These are phyloP conservation scores for Chondrus crispus DNA, from an alignment of 23 red algal species.

Conservation along the genomic window DNA sequence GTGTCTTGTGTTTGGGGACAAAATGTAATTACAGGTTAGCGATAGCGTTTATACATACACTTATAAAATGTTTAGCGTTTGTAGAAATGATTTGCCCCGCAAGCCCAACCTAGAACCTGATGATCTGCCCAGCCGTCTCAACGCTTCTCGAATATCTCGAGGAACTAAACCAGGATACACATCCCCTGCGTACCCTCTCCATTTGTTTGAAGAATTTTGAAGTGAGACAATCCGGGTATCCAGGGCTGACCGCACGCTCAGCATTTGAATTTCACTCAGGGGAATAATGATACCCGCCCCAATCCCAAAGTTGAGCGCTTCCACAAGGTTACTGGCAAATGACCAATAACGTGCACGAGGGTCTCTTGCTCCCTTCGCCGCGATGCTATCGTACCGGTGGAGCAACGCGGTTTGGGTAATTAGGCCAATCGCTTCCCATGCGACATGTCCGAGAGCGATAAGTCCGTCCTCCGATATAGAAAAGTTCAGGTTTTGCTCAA, in stretches of 20 bases:
- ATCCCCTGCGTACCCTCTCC: neutral
- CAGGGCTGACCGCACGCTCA: neutral
- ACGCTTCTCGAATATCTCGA: neutral
- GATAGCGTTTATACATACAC: no score
- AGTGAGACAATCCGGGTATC: neutral
- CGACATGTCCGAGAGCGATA: conserved; percentile 69
- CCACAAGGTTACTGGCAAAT: neutral
- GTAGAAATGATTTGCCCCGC: no score
- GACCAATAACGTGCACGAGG: conserved; percentile 4
- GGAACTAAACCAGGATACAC: neutral
- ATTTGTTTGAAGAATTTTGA: neutral
- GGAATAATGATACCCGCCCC: neutral
- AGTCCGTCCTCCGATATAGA: conserved; percentile 47
- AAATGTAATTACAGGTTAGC: no score
- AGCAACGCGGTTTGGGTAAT: conserved; percentile 77
- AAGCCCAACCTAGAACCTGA: no score
- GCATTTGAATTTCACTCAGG: neutral
- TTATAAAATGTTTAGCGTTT: no score
- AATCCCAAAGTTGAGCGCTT: conserved; percentile 4
- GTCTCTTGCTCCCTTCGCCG: neutral
- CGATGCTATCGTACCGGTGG: conserved; percentile 34
- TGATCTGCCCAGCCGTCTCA: conserved; percentile 5
- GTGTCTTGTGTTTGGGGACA: no score
- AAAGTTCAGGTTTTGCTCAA: neutral
- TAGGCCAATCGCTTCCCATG: conserved; percentile 69